These are phyloP conservation scores for Prinsepia uniflora DNA, from an alignment of 306 rosid species.

Conservation along the genomic window DNA sequence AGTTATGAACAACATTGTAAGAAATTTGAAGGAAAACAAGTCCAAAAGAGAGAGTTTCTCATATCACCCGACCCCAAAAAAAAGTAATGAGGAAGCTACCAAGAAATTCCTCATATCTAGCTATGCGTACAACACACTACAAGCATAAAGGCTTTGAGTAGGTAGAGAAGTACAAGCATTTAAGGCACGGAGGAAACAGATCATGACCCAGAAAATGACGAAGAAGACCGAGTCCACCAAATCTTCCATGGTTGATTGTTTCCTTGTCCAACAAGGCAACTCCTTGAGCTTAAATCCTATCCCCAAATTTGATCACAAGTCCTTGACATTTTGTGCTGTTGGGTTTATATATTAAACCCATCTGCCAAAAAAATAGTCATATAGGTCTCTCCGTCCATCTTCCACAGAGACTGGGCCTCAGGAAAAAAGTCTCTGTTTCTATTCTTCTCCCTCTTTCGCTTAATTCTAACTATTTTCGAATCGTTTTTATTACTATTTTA, in stretches of 20 bases:
- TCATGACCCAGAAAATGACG: neutral
- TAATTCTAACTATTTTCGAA: neutral
- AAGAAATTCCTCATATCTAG: neutral
- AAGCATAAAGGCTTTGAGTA: neutral
- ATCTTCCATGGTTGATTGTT: neutral
- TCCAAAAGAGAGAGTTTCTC: neutral
- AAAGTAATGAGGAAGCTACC: no score
- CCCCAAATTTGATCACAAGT: no score
- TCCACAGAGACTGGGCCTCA: constrained; percentile 20
- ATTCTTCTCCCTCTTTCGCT: constrained; percentile 4
- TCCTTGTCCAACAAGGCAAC: neutral
- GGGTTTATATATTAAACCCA: constrained; percentile 26
- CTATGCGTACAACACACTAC: neutral
- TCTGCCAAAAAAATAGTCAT: neutral
- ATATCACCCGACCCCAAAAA: neutral
- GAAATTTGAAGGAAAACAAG: no score
- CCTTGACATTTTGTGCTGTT: constrained; percentile 7
- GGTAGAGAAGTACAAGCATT: neutral
- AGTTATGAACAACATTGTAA: no score
- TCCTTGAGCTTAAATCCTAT: neutral
- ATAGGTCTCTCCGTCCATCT: constrained; percentile 9
- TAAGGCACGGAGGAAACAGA: neutral
- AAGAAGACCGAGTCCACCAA: neutral
- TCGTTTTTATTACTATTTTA: neutral
- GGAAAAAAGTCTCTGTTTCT: constrained; percentile 4